phyloP scores from a whole-genome alignment of 75 land plant genomes.

The Adiantum capillusveneris region DNA sequence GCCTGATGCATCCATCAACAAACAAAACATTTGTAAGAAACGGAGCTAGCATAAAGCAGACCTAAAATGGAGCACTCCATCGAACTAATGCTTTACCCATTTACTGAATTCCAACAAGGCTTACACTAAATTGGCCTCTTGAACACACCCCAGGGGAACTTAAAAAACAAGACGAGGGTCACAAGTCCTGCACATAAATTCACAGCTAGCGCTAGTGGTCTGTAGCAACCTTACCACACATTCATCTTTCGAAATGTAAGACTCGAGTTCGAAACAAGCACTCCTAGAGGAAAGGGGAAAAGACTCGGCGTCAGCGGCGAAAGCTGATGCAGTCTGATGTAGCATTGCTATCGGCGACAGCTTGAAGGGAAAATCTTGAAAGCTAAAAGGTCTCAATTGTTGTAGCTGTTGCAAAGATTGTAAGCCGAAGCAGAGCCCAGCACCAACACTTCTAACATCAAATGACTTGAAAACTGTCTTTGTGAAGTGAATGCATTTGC shows the following conservation, averaged over 20 bases:
- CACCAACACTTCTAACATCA: constrained; percentile 12
- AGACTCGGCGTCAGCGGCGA: neutral
- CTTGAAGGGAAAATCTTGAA: constrained; percentile 8
- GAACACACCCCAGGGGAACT: neutral
- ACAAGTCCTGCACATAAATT: too few species aligned
- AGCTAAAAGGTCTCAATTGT: neutral
- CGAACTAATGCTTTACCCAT: neutral
- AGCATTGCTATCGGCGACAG: constrained; percentile 9
- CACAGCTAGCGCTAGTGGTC: too few species aligned
- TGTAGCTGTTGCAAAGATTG: too few species aligned
- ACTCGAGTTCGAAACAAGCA: neutral
- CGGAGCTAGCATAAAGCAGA: neutral
- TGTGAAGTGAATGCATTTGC: too few species aligned
- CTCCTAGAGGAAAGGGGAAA: constrained; percentile 4
- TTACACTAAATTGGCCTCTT: neutral
- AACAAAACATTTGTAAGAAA: too few species aligned
- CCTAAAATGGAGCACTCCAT: constrained; percentile 1
- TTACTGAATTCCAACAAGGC: neutral
- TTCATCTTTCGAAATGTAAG: constrained; percentile 1
- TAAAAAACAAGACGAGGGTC: neutral
- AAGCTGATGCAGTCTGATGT: constrained; percentile 1
- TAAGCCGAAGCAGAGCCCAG: constrained; percentile 15
- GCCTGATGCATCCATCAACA: constrained; percentile 61
- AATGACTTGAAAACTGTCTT: constrained; percentile 6
- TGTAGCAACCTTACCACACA: too few species aligned